These are phyloP conservation scores for Kockiozyma suomiensis DNA, from an alignment of 805 yeast genomes.

Conservation along the genomic window DNA sequence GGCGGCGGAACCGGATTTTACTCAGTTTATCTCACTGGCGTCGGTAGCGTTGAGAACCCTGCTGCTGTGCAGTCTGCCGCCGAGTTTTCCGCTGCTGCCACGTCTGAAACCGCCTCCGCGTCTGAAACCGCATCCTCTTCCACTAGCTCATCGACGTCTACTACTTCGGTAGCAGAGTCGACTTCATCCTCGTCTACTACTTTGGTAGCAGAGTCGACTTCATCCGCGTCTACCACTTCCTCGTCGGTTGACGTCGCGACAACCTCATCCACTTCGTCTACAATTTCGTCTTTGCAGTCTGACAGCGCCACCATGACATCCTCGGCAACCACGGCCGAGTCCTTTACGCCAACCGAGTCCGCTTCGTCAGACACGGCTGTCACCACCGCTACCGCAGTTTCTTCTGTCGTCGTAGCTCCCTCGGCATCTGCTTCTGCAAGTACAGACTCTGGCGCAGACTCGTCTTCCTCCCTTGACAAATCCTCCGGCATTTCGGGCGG, in stretches of 20 bases:
- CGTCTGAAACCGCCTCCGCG: slow-evolving; percentile 33
- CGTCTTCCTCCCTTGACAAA: slow-evolving; percentile 37
- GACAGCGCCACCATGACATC: slow-evolving; percentile 32
- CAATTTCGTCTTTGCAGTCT: slow-evolving; percentile 18
- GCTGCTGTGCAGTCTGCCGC: slow-evolving; percentile 23
- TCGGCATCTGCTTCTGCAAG: slow-evolving; percentile 25
- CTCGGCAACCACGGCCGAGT: slow-evolving; percentile 39
- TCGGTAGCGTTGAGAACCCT: slow-evolving; percentile 26
- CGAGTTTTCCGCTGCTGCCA: slow-evolving; percentile 31
- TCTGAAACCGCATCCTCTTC: slow-evolving; percentile 1
- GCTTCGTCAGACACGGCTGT: too few species aligned
- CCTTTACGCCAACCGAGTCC: too few species aligned
- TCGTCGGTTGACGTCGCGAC: slow-evolving; percentile 26
- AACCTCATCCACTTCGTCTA: slow-evolving; percentile 37
- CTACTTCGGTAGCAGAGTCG: slow-evolving; percentile 43
- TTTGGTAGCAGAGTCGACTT: slow-evolving; percentile 37
- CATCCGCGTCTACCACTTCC: slow-evolving; percentile 43
- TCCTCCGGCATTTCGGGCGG: slow-evolving; percentile 44
- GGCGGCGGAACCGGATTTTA: slow-evolving; percentile 51
- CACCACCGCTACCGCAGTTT: too few species aligned
- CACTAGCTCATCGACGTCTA: slow-evolving; percentile 39
- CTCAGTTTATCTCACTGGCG: slow-evolving; percentile 40
- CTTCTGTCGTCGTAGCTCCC: too few species aligned
- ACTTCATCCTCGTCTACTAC: slow-evolving; percentile 41
- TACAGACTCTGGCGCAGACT: slow-evolving; percentile 33